phyloP scores from a whole-genome alignment of 2,329 filamentous ascomycete genomes.

The Rhytidhysteron rufulum region DNA sequence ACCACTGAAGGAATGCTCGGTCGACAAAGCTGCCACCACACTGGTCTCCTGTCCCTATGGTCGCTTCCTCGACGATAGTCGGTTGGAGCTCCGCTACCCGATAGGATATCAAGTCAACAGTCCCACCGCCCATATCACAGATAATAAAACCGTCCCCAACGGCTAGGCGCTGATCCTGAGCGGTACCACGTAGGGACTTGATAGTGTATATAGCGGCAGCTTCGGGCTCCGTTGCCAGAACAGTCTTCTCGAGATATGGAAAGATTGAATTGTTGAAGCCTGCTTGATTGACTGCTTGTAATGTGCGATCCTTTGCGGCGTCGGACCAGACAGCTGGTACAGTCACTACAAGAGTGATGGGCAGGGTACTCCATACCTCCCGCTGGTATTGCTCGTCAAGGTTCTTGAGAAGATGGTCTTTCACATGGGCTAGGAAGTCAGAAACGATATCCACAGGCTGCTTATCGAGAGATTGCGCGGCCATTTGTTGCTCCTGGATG shows the following conservation, averaged over 20 bases:
- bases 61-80: too few species aligned
- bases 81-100: background rate
- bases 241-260: background rate
- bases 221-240: conserved; percentile 10
- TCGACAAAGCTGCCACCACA: too few species aligned
- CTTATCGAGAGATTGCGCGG: too few species aligned
- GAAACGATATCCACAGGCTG: too few species aligned
- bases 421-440: too few species aligned
- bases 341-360: conserved; percentile 20
- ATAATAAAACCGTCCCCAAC: conserved; percentile 21
- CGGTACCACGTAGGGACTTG: conserved; percentile 4
- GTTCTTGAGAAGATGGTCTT: too few species aligned
- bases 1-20: too few species aligned
- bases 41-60: too few species aligned
- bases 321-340: conserved; percentile 20
- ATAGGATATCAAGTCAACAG: conserved; percentile 27
- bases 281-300: background rate
- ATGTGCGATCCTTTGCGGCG: conserved; percentile 11
- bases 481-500: too few species aligned
- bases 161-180: conserved; percentile 7
- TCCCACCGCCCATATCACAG: conserved; percentile 30
- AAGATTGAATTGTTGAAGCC: conserved; percentile 1
- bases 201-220: conserved; percentile 25
- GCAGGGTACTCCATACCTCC: conserved; percentile 13
- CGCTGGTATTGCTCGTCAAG: conserved; percentile 17